A percentile compares a stretch with the other conserved stretches of the same genome.
Evolutionary conservation across 257 asterid species (phyloP).

Genomic region (Jasminum sambac): DNA sequence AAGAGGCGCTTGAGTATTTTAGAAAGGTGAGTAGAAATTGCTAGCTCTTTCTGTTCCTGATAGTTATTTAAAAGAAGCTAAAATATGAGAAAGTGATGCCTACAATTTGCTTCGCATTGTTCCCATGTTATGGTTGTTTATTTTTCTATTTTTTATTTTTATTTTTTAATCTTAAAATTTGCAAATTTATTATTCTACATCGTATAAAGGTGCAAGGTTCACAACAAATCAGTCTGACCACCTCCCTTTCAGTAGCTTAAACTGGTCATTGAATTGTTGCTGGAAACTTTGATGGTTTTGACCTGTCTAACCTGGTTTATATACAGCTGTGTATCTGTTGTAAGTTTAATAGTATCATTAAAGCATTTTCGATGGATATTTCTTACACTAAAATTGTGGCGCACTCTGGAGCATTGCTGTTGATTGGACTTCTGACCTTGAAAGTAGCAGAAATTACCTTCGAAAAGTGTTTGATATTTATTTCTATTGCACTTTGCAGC

Average conservation of each 20-base stretch:
- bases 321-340: background rate
- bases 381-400: background rate
- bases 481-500: background rate
- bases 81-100: background rate
- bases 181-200: background rate
- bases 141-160: too few relatives aligned
- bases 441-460: background rate
- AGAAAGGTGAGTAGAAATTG: conserved; percentile 59
- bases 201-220: background rate
- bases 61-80: background rate
- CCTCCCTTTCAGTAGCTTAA: background rate
- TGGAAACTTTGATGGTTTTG: background rate
- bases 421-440: background rate
- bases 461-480: background rate
- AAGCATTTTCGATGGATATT: background rate
- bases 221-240: background rate
- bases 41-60: background rate
- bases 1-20: conserved; percentile 86
- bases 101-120: background rate
- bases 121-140: background rate
- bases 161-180: too few relatives aligned
- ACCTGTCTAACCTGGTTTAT: background rate
- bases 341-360: background rate
- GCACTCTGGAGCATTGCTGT: background rate
- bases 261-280: background rate